Conservation (phyloP, 768 basidiomycete species). For the Pulveroboletus frians region DNA sequence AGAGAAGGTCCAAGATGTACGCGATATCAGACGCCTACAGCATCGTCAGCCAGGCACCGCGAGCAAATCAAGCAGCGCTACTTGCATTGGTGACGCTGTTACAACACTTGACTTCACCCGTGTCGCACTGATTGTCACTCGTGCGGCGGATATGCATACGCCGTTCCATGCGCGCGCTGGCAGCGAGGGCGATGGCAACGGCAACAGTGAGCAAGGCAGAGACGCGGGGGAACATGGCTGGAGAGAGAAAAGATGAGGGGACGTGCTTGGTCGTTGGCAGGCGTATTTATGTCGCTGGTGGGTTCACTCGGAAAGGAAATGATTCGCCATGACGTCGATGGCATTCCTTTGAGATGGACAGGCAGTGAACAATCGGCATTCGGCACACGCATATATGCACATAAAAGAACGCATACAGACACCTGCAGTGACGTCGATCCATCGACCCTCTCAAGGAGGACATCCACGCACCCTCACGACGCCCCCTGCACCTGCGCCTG, state of each 20-base stretch:
- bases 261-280: not conserved
- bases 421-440: too few relatives aligned
- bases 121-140: conserved; percentile 11
- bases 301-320: conserved; percentile 13
- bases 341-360: not conserved
- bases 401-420: too few relatives aligned
- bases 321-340: not conserved
- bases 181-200: conserved; percentile 11
- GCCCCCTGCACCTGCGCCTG: conserved; percentile 21
- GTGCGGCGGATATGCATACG: conserved; percentile 10
- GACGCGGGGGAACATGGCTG: conserved; percentile 20
- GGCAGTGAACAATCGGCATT: too few relatives aligned
- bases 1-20: not conserved
- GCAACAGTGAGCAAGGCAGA: conserved; percentile 16
- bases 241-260: not conserved
- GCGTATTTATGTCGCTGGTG: conserved; percentile 22
- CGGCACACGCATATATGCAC: conserved; percentile 7
- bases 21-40: conserved; percentile 12
- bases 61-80: not conserved
- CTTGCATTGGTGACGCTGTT: conserved; percentile 18
- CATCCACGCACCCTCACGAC: conserved; percentile 13
- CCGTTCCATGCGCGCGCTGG: conserved; percentile 24
- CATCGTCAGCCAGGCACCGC: not conserved
- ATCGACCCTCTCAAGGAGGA: not conserved
- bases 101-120: conserved; percentile 20